Evolutionary conservation across 352 stramenopile species (phyloP).

Genomic region (Globisporangium paroecandrum): DNA sequence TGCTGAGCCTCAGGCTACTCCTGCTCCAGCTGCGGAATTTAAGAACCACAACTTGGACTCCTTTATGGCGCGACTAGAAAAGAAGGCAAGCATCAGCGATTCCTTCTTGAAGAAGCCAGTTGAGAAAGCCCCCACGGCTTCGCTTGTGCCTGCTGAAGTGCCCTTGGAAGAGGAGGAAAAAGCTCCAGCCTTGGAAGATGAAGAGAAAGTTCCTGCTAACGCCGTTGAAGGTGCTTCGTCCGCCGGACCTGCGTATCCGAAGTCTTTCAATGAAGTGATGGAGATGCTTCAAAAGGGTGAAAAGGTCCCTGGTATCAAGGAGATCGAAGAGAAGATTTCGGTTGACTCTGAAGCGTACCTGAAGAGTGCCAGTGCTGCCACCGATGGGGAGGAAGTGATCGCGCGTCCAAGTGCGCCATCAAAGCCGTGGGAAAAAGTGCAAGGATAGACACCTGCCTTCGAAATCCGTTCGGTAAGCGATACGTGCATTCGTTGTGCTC

Average conservation of each 20-base stretch:
- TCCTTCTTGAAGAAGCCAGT: conserved; percentile 21
- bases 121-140: conserved; percentile 9
- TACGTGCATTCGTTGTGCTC: not conserved
- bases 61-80: conserved; percentile 54
- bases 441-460: conserved; percentile 14
- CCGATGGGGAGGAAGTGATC: conserved; percentile 5
- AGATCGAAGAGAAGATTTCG: conserved; percentile 73
- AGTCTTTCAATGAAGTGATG: conserved; percentile 76
- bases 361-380: not conserved
- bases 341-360: conserved; percentile 36
- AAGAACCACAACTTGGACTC: conserved; percentile 30
- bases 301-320: conserved; percentile 62
- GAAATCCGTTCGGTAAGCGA: not conserved
- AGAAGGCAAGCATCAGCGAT: conserved; percentile 40
- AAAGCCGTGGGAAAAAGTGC: conserved; percentile 49
- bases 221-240: conserved; percentile 12
- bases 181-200: conserved; percentile 4
- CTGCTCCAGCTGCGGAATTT: conserved; percentile 4
- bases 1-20: conserved; percentile 12
- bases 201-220: conserved; percentile 7
- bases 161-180: conserved; percentile 25
- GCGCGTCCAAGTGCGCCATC: conserved; percentile 13
- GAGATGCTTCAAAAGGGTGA: conserved; percentile 72
- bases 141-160: not conserved
- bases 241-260: conserved; percentile 45